These are phyloP conservation scores for Talaromyces sp. DNA, from an alignment of 2,329 filamentous ascomycete genomes.

Conservation along the genomic window DNA sequence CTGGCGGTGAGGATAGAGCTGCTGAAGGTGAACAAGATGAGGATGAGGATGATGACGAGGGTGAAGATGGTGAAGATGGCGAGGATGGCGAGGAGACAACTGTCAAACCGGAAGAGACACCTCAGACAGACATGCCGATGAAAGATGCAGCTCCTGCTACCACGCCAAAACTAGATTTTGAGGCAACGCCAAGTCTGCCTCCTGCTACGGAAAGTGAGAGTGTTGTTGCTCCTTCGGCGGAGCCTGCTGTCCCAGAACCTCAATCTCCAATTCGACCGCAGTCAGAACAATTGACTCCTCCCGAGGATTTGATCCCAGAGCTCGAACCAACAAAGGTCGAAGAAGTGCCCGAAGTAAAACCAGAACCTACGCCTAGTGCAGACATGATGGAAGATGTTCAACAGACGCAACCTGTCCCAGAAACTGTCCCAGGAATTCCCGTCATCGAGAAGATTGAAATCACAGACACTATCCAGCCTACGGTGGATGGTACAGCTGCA, in stretches of 20 bases:
- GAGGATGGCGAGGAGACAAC: conserved; percentile 26
- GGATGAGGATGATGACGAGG: conserved; percentile 48
- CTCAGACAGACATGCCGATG: not conserved
- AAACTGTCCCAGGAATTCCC: not conserved
- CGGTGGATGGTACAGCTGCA: not conserved
- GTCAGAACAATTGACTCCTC: conserved; percentile 17
- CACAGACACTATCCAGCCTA: not conserved
- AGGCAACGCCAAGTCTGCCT: conserved; percentile 11
- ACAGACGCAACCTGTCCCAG: not conserved
- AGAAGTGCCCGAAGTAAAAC: conserved; percentile 7
- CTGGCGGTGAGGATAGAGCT: conserved; percentile 39
- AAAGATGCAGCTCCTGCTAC: not conserved
- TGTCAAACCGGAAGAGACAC: conserved; percentile 31
- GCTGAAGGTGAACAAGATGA: conserved; percentile 47
- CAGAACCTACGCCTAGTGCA: not conserved
- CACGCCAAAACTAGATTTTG: not conserved
- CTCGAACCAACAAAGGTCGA: conserved; percentile 12
- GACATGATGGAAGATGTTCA: conserved; percentile 7
- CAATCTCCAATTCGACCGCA: conserved; percentile 15
- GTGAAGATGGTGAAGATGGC: conserved; percentile 35
- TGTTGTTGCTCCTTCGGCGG: not conserved
- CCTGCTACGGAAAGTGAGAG: not conserved
- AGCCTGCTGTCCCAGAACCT: not conserved
- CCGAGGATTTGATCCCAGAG: not conserved
- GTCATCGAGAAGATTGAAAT: not conserved